Evolutionary conservation across 208 protist genomes (phyloP), one percentile per base, ranked within the genome.

Genomic region (Crithidia fasciculata): DNA sequence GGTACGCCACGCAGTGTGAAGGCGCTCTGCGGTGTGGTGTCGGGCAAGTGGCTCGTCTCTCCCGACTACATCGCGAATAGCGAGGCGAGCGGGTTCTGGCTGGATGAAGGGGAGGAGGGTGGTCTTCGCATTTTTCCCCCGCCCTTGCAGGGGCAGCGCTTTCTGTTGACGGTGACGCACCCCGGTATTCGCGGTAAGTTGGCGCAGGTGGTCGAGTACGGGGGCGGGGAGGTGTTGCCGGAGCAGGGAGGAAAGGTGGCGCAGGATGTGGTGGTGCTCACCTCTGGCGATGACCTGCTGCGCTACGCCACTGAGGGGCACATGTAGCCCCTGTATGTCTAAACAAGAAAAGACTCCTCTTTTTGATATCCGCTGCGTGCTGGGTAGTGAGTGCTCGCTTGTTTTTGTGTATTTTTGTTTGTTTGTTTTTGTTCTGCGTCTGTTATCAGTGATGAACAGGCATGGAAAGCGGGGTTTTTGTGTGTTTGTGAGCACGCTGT

Each of bases 1-100:
- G 91, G 87, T 13, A 85, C 87, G 28, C 91, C 91, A 56, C 88
- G 87, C 50, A 94, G 87, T 39, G 86, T 94, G 37, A 96, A 96
- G 83, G 91, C 87, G 15, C 77, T 96, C 36, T 93, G 89, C 63
- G 91, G 86, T 28, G 77, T 94, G 12, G 91, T 96, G 39, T 76
- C 78, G 3, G 78, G 82, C n/a, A 91, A 86, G 78, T 94, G 87
- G 87, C 78, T 96, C 2, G 87, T 94, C 13, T 71, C 81, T 13
- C 91, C 91, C 4, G 84, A 93, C 74, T 96, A 96, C 80, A 71
- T 96, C 43, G 77, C 76, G 45, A 84, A 83, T 76, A 91, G 84
- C 67, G 61, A 44, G 10, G 59, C 82, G 45, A 88, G 80, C 8
- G 91, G 91, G 8, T 96, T 93, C 62, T 96, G 91, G 91, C 64